Percentiles rank a stretch among this genome's conserved stretches.
Evolutionary conservation across 164 flowering plant species (phyloP).

Genomic region (Stephania yunnanensis): DNA sequence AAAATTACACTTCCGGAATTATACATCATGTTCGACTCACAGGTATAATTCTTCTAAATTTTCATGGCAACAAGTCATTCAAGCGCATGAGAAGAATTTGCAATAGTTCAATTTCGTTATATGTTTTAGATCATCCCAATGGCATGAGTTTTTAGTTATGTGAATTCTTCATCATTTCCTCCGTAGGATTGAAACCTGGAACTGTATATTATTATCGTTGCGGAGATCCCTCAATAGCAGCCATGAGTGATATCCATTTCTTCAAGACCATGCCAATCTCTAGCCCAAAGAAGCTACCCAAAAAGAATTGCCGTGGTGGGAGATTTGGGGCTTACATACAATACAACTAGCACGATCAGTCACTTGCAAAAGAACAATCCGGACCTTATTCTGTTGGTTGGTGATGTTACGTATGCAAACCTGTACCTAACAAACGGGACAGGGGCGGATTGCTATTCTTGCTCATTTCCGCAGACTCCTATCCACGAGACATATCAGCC

Average conservation of each 20-base stretch:
- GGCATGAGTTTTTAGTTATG: background rate
- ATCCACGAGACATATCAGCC: slow-evolving; percentile 95
- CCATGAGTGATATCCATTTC: slow-evolving; percentile 51
- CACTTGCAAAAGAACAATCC: slow-evolving; percentile 69
- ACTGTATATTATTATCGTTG: slow-evolving; percentile 66
- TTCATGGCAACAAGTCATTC: no score
- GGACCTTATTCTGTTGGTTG: slow-evolving; percentile 70
- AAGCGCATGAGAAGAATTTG: no score
- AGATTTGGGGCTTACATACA: slow-evolving; percentile 90
- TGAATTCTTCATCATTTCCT: background rate
- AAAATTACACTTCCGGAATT: slow-evolving; percentile 89
- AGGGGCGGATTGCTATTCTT: slow-evolving; percentile 78
- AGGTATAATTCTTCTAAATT: slow-evolving; percentile 31
- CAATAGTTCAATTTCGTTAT: background rate
- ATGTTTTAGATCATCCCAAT: background rate
- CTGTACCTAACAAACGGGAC: slow-evolving; percentile 88
- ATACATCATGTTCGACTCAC: slow-evolving; percentile 90
- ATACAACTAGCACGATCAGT: slow-evolving; percentile 64
- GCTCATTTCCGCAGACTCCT: slow-evolving; percentile 65
- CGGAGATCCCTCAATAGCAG: slow-evolving; percentile 78
- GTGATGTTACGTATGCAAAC: slow-evolving; percentile 84
- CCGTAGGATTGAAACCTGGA: slow-evolving; percentile 60
- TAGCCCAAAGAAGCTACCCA: slow-evolving; percentile 59
- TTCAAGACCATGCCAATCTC: slow-evolving; percentile 81
- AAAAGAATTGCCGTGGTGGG: slow-evolving; percentile 71